Percentiles rank a stretch among this genome's conserved stretches.
Conservation (phyloP, 345 rosid genomes). For the Citrus sp. region DNA sequence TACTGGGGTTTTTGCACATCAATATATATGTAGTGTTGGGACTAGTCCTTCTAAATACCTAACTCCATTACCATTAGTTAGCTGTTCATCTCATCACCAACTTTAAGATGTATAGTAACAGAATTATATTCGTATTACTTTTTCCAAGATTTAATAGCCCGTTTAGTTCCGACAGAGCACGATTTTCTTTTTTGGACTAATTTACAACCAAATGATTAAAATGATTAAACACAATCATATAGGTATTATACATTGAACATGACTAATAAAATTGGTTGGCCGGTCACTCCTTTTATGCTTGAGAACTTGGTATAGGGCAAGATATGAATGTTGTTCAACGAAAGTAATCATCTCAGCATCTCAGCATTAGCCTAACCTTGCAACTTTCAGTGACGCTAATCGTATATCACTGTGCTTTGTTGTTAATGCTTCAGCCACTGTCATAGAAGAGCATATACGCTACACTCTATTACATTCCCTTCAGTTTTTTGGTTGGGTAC, state of each 20-base stretch:
- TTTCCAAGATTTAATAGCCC: neutral
- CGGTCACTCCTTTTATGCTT: neutral
- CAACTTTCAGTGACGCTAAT: too few species aligned
- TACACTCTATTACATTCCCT: neutral
- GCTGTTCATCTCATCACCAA: neutral
- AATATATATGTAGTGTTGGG: neutral
- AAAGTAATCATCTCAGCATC: too few species aligned
- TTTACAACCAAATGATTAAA: conserved; percentile 8
- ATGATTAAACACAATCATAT: conserved; percentile 2
- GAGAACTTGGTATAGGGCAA: neutral
- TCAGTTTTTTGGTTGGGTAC: neutral
- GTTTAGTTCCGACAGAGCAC: neutral
- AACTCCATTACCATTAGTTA: neutral
- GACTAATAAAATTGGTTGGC: neutral
- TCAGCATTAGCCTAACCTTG: too few species aligned
- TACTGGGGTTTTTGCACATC: neutral
- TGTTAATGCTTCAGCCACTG: too few species aligned
- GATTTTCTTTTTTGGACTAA: conserved; percentile 3
- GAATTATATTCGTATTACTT: neutral
- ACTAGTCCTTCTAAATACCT: neutral
- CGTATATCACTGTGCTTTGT: too few species aligned
- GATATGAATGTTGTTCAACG: neutral
- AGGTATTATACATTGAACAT: neutral
- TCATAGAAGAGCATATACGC: too few species aligned
- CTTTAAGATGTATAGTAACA: neutral